A percentile compares a stretch with the other conserved stretches of the same genome.
These are phyloP conservation scores for Fusarium incarnatum DNA, from an alignment of 2,329 filamentous ascomycete genomes.

Conservation along the genomic window DNA sequence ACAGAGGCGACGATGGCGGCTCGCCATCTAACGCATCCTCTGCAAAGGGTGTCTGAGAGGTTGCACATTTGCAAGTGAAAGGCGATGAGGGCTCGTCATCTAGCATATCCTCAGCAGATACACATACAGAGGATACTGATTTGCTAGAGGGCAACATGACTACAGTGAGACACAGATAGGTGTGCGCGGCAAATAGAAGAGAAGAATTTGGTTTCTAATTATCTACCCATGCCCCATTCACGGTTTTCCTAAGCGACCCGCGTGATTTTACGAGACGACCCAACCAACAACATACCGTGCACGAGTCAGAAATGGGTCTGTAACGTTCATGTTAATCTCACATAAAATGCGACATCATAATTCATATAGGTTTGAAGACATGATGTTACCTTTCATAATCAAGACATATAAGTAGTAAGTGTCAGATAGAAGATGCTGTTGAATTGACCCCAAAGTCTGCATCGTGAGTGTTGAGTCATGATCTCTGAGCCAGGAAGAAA, in stretches of 20 bases:
- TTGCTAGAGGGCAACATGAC: neutral
- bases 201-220: neutral
- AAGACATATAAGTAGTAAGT: neutral
- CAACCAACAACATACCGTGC: neutral
- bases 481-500: fast-evolving
- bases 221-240: neutral
- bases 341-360: neutral
- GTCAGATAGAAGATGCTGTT: neutral
- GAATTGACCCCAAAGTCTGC: neutral
- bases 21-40: no score
- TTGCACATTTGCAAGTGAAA: no score
- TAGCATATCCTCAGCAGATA: no score
- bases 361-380: neutral
- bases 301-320: neutral
- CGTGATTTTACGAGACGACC: neutral
- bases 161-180: neutral
- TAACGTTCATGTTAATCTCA: neutral
- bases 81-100: no score
- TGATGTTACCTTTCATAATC: neutral
- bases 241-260: neutral
- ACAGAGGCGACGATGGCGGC: no score
- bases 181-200: neutral
- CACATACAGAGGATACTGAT: no score
- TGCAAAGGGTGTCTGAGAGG: no score
- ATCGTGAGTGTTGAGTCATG: neutral